Base-by-base conservation (phyloP, 306 rosid genomes). In the Cicer chorassanicum region DNA sequence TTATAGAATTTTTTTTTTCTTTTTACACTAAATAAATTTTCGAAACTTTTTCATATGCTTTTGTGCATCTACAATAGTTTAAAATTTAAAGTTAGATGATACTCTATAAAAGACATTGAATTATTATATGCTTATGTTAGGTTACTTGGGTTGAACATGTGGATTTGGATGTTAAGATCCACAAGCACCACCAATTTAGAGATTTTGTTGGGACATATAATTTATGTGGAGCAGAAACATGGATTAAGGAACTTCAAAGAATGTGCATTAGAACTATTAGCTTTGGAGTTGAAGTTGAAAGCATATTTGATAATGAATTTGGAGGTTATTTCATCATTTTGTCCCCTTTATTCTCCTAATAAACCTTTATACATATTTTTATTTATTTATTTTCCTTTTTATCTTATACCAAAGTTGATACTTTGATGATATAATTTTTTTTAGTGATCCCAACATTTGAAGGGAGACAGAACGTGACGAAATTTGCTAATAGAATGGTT, bases 101-200 rank as follows among this genome's bases (percentile, higher is more conserved):
- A 51, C 21, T 53, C 29, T 24, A 24, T 24, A 18, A 16, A 53
- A 7, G 18, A 18, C 6, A 54, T 18, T 24, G 34, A 24, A 24
- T 29, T 15, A 34, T 63, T 39, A 6, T n/a, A 39, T 8, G 16
- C 14, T 4, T 79, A 54, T 65, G 49, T 48, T 73, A 93, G 96
- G 72, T 93, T 24, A 88, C 89, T 3, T 93, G 98, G 97, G 79
- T 88, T 6, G 97, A 93, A 42, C 98, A 88, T 55, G 92, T 91
- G 46, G 89, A 87, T 65, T 87, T 93, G 73, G 90, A 88, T 45
- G 90, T 82, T 19, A 79, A 64, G 67, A 65, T 65, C 39, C 90
- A 87, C 38, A 75, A 83, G 0, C 94, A 88, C 50, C 62, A 56
- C 14, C 85, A 87, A 1, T 93, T 76, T 41, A 84, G 82, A 66